Evolutionary conservation across 1,284 basidiomycete species (phyloP), one percentile per base, ranked within the genome.

Genomic region (Boletellus dicymbophilus): DNA sequence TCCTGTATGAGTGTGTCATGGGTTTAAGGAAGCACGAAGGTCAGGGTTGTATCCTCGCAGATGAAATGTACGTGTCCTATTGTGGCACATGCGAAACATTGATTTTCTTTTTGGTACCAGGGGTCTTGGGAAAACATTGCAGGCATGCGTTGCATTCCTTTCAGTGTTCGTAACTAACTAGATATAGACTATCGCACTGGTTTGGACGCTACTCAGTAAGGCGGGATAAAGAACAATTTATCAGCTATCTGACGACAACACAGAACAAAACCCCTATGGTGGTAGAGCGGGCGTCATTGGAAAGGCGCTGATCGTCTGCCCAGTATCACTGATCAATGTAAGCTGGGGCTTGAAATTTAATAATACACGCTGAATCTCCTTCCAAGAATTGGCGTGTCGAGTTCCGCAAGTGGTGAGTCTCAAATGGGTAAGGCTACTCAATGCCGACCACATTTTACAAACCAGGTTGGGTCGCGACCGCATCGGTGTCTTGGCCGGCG

Each of bases 1-100:
- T 99, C 68, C 77, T 99, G 76, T 99, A 99, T 67, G 93, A 96
- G 66, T 92, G 90, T 58, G 90, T 96, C 20, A 98, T 98, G 93
- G 95, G 95, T 9, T 77, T 98, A 67, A 81, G 90, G 27, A 90
- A 87, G 59, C 88, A 92, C 53, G 91, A 95, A 66, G 88, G 88
- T 8, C 81, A 93, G 58, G 97, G 97, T 2, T 96, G 93, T 60
- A 98, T 99, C 55, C 78, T 99, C 25, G 97, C 96, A 2, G 97
- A 99, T 69, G 96, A 99, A 63, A 96, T 97, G 92, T 90, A 12
- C 34, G 33, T 43, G 25, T 46, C 46, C n/a, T 33, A 16, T 49
- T 53, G 30, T 36, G 11, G 12, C 30, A 30, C 30, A 36, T 27
- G 26, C 26, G 21, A 44, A 38, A 20, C 54, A 30, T 53, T 57